Evolutionary conservation across 257 asterid species (phyloP).

Genomic region (Cruciata laevipes): DNA sequence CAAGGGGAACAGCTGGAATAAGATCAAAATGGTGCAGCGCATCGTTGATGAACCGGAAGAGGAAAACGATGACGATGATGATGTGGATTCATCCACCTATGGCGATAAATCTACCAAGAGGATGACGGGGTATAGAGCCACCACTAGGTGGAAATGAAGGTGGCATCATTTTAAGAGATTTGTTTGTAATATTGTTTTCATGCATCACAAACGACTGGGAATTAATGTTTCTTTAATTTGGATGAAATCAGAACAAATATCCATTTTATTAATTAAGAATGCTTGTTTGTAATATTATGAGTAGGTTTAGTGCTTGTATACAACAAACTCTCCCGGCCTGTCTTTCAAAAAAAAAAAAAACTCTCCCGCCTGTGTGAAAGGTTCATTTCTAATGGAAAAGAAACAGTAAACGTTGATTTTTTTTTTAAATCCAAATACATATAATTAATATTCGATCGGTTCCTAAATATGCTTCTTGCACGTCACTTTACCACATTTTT

Average conservation of each 20-base stretch:
- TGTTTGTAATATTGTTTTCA: background rate
- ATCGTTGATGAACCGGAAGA: conserved; percentile 17
- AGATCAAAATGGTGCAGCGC: conserved; percentile 17
- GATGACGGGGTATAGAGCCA: background rate
- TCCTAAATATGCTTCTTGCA: background rate
- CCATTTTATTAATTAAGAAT: background rate
- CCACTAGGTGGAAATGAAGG: background rate
- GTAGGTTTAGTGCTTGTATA: background rate
- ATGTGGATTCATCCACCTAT: conserved; percentile 25
- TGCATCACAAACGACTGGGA: no score
- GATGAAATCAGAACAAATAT: background rate
- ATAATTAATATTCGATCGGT: no score
- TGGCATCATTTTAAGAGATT: background rate
- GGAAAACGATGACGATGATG: conserved; percentile 13
- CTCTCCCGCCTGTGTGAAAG: no score
- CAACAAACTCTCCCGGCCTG: background rate
- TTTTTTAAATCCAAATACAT: no score
- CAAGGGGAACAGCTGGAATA: conserved; percentile 24
- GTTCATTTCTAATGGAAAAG: no score
- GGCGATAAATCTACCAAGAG: conserved; percentile 22
- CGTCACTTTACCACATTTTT: background rate
- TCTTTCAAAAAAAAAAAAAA: no score
- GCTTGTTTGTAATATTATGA: no score
- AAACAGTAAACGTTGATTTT: background rate
- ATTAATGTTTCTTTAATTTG: no score